phyloP scores from a whole-genome alignment of 371 early-diverging fungal species.

The Amoeboradix gromovi region DNA sequence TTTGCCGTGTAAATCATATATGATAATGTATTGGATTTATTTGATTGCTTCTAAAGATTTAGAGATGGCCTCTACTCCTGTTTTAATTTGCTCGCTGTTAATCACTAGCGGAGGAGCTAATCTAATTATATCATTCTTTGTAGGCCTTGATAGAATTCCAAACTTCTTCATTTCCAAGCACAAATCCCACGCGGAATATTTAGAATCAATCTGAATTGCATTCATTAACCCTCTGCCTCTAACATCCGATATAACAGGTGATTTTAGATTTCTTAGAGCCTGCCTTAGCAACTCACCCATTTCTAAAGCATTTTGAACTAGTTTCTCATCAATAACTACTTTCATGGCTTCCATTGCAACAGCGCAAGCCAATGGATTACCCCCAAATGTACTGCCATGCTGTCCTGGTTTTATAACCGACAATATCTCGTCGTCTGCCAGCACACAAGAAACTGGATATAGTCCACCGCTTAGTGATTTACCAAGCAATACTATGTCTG shows the following conservation, averaged over 20 bases:
- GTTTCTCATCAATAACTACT: constrained; percentile 71
- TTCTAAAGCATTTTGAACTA: constrained; percentile 33
- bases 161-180: constrained; percentile 65
- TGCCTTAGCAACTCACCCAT: constrained; percentile 56
- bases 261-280: constrained; percentile 32
- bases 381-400: constrained; percentile 69
- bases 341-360: constrained; percentile 32
- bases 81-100: not conserved
- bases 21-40: too few relatives aligned
- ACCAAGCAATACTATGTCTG: not conserved
- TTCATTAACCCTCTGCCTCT: constrained; percentile 82
- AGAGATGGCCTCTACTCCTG: not conserved
- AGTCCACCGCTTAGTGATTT: constrained; percentile 10
- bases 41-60: not conserved
- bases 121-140: constrained; percentile 85
- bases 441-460: constrained; percentile 80
- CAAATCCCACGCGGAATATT: constrained; percentile 73
- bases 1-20: too few relatives aligned
- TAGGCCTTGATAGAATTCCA: constrained; percentile 83
- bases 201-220: constrained; percentile 74
- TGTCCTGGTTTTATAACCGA: not conserved
- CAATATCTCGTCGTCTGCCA: constrained; percentile 25
- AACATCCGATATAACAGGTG: constrained; percentile 32
- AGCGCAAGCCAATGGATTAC: constrained; percentile 39
- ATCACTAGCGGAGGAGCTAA: constrained; percentile 10